Conservation (phyloP, 495 filamentous ascomycete species). For the Clavariopsis aquatica region DNA sequence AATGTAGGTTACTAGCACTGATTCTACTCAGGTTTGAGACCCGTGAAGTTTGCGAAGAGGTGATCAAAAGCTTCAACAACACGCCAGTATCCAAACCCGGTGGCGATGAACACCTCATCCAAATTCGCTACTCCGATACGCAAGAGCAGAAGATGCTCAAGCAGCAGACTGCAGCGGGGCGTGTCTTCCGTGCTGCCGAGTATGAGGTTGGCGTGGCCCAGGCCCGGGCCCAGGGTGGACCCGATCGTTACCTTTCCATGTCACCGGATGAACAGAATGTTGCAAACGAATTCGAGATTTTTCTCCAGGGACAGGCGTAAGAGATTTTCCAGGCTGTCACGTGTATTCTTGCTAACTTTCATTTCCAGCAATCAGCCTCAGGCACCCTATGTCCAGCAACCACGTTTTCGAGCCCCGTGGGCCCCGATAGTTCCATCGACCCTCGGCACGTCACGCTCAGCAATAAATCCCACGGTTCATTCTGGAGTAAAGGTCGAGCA, state of each 20-base stretch:
- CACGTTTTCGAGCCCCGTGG: slow-evolving; percentile 27
- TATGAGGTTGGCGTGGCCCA: slow-evolving; percentile 68
- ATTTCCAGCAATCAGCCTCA: slow-evolving; percentile 5
- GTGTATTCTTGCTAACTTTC: neutral
- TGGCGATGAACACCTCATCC: slow-evolving; percentile 75
- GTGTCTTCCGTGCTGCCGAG: slow-evolving; percentile 90
- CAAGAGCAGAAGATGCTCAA: slow-evolving; percentile 95
- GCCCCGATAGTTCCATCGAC: slow-evolving; percentile 30
- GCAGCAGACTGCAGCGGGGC: slow-evolving; percentile 85
- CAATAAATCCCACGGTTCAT: slow-evolving; percentile 30
- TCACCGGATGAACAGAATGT: slow-evolving; percentile 31
- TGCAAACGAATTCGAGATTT: slow-evolving; percentile 40
- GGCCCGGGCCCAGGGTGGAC: slow-evolving; percentile 49
- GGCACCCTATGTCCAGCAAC: slow-evolving; percentile 11
- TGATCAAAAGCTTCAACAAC: slow-evolving; percentile 82
- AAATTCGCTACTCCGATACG: slow-evolving; percentile 96
- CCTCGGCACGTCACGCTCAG: slow-evolving; percentile 28
- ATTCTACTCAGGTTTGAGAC: slow-evolving; percentile 68
- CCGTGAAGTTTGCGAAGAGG: slow-evolving; percentile 81
- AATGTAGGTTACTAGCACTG: no score
- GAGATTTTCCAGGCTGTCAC: neutral
- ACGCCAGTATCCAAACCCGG: slow-evolving; percentile 57
- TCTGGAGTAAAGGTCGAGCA: slow-evolving; percentile 19
- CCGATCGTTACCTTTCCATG: slow-evolving; percentile 32
- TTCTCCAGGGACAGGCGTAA: slow-evolving; percentile 30